Conservation (phyloP, 2,329 filamentous ascomycete genomes). For the Cercospora sp. region DNA sequence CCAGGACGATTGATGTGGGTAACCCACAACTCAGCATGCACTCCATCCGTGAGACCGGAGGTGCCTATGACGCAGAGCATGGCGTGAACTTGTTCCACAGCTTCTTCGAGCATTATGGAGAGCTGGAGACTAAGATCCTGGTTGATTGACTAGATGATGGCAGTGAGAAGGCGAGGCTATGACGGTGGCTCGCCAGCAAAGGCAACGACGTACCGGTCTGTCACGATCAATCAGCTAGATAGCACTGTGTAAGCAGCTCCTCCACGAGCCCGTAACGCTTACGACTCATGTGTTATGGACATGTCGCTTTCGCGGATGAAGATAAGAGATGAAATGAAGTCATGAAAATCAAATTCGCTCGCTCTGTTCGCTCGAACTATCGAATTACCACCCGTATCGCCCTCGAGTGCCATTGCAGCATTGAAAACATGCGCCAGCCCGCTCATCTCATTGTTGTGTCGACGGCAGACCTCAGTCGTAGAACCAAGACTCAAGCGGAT, state of each 20-base stretch:
- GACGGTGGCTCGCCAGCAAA: not conserved
- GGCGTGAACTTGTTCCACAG: conserved; percentile 81
- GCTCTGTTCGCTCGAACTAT: not conserved
- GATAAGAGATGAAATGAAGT: not conserved
- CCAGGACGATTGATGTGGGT: conserved; percentile 85
- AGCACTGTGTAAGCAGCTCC: not conserved
- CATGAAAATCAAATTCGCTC: not conserved
- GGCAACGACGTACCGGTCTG: not conserved
- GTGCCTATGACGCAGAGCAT: conserved; percentile 82
- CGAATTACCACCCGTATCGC: not conserved
- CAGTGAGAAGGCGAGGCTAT: conserved; percentile 7
- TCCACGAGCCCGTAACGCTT: not conserved
- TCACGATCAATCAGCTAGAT: not conserved
- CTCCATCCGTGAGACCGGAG: conserved; percentile 90
- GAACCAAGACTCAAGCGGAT: not conserved
- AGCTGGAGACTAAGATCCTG: conserved; percentile 77
- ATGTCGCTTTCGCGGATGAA: not conserved
- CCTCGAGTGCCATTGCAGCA: not conserved
- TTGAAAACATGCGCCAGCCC: not conserved
- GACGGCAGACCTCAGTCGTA: not conserved
- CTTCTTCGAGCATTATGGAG: conserved; percentile 84
- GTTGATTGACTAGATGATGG: conserved; percentile 62
- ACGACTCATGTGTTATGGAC: not conserved
- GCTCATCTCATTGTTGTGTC: not conserved
- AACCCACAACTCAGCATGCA: conserved; percentile 97